Evolutionary conservation across 352 stramenopile species (phyloP).

Genomic region (Detonula confervacea): DNA sequence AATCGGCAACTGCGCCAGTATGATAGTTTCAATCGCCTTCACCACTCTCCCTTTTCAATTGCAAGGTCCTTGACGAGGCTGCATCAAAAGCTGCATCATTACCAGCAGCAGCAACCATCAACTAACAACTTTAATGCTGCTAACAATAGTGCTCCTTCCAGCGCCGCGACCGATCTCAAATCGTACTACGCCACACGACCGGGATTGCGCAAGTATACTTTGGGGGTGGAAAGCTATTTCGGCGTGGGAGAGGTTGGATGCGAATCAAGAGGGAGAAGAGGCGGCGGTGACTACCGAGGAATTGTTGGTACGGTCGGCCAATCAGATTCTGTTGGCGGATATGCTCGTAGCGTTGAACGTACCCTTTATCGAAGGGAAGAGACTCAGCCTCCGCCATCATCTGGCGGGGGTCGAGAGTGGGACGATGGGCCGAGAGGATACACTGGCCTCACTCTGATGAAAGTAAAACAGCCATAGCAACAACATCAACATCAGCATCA

Average conservation of each 20-base stretch:
- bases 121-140: slow-evolving; percentile 58
- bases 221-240: slow-evolving; percentile 68
- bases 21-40: no score
- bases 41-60: no score
- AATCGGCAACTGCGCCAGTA: no score
- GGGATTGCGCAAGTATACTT: slow-evolving; percentile 76
- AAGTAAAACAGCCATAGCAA: no score
- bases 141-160: slow-evolving; percentile 26
- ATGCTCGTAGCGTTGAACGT: slow-evolving; percentile 66
- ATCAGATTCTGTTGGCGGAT: slow-evolving; percentile 83
- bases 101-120: slow-evolving; percentile 36
- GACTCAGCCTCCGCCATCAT: no score
- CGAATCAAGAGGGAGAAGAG: background rate
- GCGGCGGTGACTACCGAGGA: slow-evolving; percentile 29
- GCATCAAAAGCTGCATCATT: slow-evolving; percentile 25
- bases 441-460: no score
- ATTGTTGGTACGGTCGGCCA: slow-evolving; percentile 68
- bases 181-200: slow-evolving; percentile 73
- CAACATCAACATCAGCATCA: no score
- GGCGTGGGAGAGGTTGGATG: slow-evolving; percentile 17
- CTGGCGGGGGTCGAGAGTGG: background rate
- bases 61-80: slow-evolving; percentile 9
- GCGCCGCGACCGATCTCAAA: slow-evolving; percentile 60
- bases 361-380: no score
- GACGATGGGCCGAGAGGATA: no score